Evolutionary conservation across 2,329 filamentous ascomycete genomes (phyloP), one percentile per base, ranked within the genome.

Genomic region (Albifimbria verrucaria): DNA sequence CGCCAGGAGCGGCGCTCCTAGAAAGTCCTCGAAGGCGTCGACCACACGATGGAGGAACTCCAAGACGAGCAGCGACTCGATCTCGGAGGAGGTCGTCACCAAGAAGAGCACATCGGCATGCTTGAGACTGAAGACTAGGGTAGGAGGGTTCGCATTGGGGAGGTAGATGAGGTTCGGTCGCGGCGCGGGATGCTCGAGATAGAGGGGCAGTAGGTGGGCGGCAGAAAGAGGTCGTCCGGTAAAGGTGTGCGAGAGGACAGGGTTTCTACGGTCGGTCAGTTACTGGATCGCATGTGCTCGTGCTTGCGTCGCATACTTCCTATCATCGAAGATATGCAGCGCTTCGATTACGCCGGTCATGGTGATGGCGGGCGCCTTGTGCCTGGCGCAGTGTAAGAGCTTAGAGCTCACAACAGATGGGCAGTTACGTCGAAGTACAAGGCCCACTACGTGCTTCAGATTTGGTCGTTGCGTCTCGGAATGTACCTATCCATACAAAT

Each of bases 321-420:
- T 86, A 78, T 97, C 92, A 82, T 97, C 92, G 73, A 89, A 97
- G 70, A 99, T 92, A 78, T 97, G 93, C 66, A 99, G 80, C 69
- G 93, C 94, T 79, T 97, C 93, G 68, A 99, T 89, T 68, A 89
- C 85, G 76, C 90, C 86, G 76, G 83, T 90, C 89, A 92, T 93
- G 69, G 72, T 86, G 70, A 67, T 57, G 56, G 58, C 61, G 59
- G 57, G 61, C 65, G 59, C 63, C 65, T 61, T 59, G 54, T 55
- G 51, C 49, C n/a, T 54, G 44, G 58, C 52, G 65, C 58, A 56
- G 60, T 57, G 58, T 55, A 56, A 58, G 39, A 56, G 55, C 54
- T 55, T 25, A 49, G 43, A 51, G 53, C 57, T 54, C 43, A n/a
- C 12, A 39, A 39, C 32, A n/a, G 32, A 39, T 39, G 18, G 32